Base-by-base conservation (phyloP, 495 filamentous ascomycete species). In the Ramalina peruviana region DNA sequence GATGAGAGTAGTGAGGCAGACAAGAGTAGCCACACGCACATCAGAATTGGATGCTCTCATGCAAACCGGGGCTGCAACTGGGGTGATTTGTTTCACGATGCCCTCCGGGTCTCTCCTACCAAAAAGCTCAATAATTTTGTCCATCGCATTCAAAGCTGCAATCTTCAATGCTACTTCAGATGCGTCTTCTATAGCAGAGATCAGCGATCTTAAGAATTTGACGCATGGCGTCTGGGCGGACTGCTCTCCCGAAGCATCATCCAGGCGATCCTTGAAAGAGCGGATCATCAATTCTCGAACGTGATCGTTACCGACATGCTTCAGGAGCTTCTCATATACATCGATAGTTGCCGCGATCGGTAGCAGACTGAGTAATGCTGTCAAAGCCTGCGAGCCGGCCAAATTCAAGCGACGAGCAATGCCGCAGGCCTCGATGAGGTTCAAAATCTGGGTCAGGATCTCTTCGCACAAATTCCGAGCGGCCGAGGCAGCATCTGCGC, bases 51-150 rank as follows among this genome's bases (percentile, higher is more conserved):
- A 63, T 59, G 82, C 80, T 38, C 81, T 82, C 23, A 97, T 73
- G 52, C 84, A 89, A 51, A 83, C 69, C 30, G 74, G 65, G 40
- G 86, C 78, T n/a, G 83, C 79, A 59, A 97, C 81, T 6, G 82
- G 79, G 44, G 78, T 68, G 11, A 86, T 85, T 21, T 86, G 80
- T 26, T 61, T 48, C 21, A 73, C 65, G 21, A 83, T 71, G 46
- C 80, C 81, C 51, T 78, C 78, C 1, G 79, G 69, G 57, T 90
- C 84, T 58, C 83, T 86, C 65, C 89, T 90, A 48, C 92, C 92
- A 60, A 93, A 95, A 60, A 85, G 85, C 65, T 93, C 86, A 9
- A 85, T 76, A 46, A 97, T 89, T 57, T 82, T 81, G 65, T 95
- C 87, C 43, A 95, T 83, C 58, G 92, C 97, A 37, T 76, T 74